Evolutionary conservation across 2,329 filamentous ascomycete species (phyloP), one percentile per base, ranked within the genome.

Genomic region (Curvularia verruculosa): DNA sequence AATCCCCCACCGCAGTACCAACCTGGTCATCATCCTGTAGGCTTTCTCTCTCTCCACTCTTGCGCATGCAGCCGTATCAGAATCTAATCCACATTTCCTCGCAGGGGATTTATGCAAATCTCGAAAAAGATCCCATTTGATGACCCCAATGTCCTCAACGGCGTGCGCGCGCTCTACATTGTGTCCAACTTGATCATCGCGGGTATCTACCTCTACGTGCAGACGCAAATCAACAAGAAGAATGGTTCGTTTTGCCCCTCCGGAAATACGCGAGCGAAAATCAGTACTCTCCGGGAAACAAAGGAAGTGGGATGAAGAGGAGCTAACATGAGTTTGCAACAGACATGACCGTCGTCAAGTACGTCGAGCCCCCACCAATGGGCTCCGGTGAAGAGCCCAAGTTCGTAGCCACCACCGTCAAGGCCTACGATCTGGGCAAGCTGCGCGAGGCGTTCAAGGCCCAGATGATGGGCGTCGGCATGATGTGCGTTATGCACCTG

Each of bases 401-500:
- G 81, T 91, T 96, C 70, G 90, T 98, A 70, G 97, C 94, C 56
- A 99, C 95, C 62, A 99, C 95, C 62, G 86, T 97, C 78, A 90
- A 96, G 82, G 92, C 93, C 74, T 99, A 99, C 85, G 95, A 99
- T 79, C 84, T 87, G 72, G 82, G 85, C 70, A 94, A 98, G 83
- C 85, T 98, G 75, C 90, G 90, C 81, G 83, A 86, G 64, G 85
- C 92, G 66, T 91, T 94, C 85, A 95, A 95, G 79, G 86, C 89
- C 64, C 94, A 98, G 82, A 81, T 96, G 72, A 98, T 96, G 91
- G 95, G 95, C 59, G 84, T 99, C 57, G 93, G 86, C 78, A 99
- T 99, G 93, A 98, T 99, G 94, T 87, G 80, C 61, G 91, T 97
- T 75, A 98, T 99, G 94, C 95, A 99, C 83, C 67, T 99, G 61